Percentiles rank a stretch among this genome's conserved stretches.
These are phyloP conservation scores for Eurotiales sp. DNA, from an alignment of 2,329 filamentous ascomycete species.

Conservation along the genomic window DNA sequence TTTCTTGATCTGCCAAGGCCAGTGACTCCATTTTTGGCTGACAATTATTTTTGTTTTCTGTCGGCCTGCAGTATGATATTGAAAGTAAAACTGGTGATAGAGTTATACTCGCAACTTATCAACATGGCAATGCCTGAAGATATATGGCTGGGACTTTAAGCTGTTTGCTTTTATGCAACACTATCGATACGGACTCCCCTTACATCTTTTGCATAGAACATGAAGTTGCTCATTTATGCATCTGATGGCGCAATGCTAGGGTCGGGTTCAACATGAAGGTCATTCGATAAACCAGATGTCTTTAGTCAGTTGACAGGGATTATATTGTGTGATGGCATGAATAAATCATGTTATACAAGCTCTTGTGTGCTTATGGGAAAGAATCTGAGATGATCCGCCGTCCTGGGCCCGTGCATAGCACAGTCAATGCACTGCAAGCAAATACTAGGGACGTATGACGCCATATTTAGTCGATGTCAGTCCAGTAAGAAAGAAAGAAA, in stretches of 20 bases:
- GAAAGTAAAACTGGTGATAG: not conserved
- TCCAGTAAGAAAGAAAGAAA: not conserved
- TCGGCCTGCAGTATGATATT: not conserved
- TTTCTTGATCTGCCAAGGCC: slow-evolving; percentile 11
- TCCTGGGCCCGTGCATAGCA: not conserved
- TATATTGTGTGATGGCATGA: slow-evolving; percentile 2
- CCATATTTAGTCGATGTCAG: not conserved
- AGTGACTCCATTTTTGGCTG: not conserved
- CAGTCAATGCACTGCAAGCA: not conserved
- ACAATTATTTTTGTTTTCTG: not conserved
- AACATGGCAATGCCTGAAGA: not conserved
- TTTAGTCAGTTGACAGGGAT: not conserved
- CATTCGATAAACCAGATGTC: slow-evolving; percentile 9
- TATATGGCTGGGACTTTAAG: not conserved
- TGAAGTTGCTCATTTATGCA: slow-evolving; percentile 12
- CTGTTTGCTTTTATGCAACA: not conserved
- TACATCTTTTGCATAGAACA: not conserved
- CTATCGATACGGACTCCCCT: not conserved
- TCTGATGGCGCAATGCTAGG: slow-evolving; percentile 11
- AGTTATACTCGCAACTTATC: not conserved
- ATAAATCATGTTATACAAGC: slow-evolving; percentile 5
- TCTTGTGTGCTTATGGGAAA: not conserved
- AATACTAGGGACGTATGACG: not conserved
- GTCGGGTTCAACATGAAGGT: slow-evolving; percentile 1
- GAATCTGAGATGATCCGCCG: not conserved